A percentile compares a stretch with the other conserved stretches of the same genome.
phyloP scores from a whole-genome alignment of 331 rosid species.

The Saraca asoca region DNA sequence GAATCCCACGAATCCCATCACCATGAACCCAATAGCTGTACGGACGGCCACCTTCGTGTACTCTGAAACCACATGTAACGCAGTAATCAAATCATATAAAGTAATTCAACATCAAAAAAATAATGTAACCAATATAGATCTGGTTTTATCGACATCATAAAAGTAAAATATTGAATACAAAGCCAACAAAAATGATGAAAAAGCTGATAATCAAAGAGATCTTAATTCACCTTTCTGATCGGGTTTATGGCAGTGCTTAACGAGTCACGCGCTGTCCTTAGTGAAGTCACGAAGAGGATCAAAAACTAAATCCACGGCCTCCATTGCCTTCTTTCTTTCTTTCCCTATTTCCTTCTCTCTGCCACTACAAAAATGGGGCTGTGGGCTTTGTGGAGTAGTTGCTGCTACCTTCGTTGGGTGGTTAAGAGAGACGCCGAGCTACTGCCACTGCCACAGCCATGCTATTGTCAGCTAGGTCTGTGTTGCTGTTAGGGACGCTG shows the following conservation, averaged over 20 bases:
- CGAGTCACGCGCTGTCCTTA: constrained; percentile 51
- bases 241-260: constrained; percentile 49
- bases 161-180: no score
- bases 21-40: constrained; percentile 47
- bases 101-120: neutral
- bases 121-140: no score
- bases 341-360: no score
- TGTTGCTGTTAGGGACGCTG: no score
- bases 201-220: no score
- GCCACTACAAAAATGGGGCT: no score
- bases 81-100: neutral
- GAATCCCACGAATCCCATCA: constrained; percentile 56
- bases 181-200: neutral
- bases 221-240: constrained; percentile 44
- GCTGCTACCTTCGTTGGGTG: no score
- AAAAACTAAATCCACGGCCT: constrained; percentile 27
- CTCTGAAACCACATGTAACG: constrained; percentile 23
- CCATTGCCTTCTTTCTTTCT: no score
- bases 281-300: constrained; percentile 54
- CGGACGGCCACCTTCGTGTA: constrained; percentile 48
- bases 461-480: no score
- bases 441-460: no score
- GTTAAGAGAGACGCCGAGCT: no score
- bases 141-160: neutral
- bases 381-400: no score